Evolutionary conservation across 495 filamentous ascomycete genomes (phyloP), one percentile per base, ranked within the genome.

Genomic region (Neurospora discreta): DNA sequence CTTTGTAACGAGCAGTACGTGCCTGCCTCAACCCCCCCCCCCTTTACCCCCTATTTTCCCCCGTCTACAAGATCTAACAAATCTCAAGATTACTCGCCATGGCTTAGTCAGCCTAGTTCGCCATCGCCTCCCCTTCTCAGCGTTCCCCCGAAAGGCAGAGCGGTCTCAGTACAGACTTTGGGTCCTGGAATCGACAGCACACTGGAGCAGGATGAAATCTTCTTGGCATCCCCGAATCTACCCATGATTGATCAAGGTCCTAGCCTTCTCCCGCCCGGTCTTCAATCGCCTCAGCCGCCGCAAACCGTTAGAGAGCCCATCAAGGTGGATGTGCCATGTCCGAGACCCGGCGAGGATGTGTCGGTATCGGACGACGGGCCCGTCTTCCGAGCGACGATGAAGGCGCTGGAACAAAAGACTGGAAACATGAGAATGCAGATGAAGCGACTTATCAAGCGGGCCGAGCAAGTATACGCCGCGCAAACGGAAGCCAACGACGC

Each of bases 381-480:
- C 0, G 82, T 99, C 10, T 99, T 99, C 81, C 89, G 95, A 72
- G 95, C 95, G 11, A 98, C 95, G 1, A 97, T 99, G 87, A 98
- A 98, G 78, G 91, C 94, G 1, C 82, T 98, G 41, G 95, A 99
- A 78, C 93, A 95, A 75, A 98, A 97, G 84, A 99, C 95, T 0
- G 93, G 93, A n/a, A 96, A 90, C 76, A 93, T 99, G 89, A 88
- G 93, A 43, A 82, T 86, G 36, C 91, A 93, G 75, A 98, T 98
- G 88, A 99, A 99, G 81, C 97, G 97, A 74, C 90, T 99, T 13
- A 83, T 98, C 58, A 95, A 93, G 75, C 92, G 91, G 74, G 96
- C 95, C 39, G 95, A 98, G 76, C 89, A 92, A 15, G 93, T 93
- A 4, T 88, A 94, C 72, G 83, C 88, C 73, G 90, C 95, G 2